phyloP scores from a whole-genome alignment of 2,329 filamentous ascomycete genomes.

The Cordyceps cateniannulata region DNA sequence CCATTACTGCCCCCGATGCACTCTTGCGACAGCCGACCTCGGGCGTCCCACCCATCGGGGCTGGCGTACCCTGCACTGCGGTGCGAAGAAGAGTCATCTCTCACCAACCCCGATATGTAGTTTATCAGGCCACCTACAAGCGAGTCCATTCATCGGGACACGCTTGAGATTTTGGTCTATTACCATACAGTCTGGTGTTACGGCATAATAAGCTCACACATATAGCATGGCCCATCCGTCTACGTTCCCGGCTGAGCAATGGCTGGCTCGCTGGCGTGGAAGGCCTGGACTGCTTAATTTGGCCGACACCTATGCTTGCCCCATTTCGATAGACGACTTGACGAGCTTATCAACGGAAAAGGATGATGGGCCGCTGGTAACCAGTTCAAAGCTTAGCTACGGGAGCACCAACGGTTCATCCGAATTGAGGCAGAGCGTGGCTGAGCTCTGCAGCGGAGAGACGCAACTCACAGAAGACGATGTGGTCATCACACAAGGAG shows the following conservation, averaged over 20 bases:
- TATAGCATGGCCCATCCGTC: conserved; percentile 19
- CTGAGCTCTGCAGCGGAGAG: conserved; percentile 54
- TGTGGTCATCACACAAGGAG: conserved; percentile 71
- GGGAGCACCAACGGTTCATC: conserved; percentile 65
- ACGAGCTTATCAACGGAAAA: conserved; percentile 51
- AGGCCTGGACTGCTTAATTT: conserved; percentile 59
- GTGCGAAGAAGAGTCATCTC: neutral
- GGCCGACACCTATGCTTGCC: conserved; percentile 72
- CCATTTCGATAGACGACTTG: conserved; percentile 65
- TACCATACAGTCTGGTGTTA: neutral
- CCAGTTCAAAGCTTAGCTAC: conserved; percentile 59
- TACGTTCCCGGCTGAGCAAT: conserved; percentile 65
- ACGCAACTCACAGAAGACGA: conserved; percentile 46
- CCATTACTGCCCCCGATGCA: neutral
- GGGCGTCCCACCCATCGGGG: neutral
- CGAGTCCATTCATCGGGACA: neutral
- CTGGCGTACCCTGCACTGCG: conserved; percentile 1
- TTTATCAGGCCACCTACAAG: neutral
- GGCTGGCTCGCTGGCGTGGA: conserved; percentile 57
- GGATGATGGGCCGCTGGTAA: conserved; percentile 34
- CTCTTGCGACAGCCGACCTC: neutral
- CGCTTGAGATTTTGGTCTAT: neutral
- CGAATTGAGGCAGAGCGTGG: conserved; percentile 56
- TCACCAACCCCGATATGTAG: neutral
- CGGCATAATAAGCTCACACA: neutral